Conservation (phyloP, 352 stramenopile genomes). For the Globisporangium alternatum region DNA sequence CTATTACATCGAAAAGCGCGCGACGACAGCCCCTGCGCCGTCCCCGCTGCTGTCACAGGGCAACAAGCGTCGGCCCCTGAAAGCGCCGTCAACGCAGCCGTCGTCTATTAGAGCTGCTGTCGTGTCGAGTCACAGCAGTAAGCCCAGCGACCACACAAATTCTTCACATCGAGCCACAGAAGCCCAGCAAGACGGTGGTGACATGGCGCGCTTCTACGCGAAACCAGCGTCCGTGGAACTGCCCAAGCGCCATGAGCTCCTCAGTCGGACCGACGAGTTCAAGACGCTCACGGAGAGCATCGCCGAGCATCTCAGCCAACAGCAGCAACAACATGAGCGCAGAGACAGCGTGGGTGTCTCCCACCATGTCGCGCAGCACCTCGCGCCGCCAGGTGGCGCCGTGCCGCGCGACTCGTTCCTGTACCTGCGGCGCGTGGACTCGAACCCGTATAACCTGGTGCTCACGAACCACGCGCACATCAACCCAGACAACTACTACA, state of each 20-base stretch:
- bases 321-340: conserved; percentile 1
- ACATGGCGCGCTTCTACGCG: conserved; percentile 1
- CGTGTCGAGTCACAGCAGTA: neutral
- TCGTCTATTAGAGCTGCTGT: neutral
- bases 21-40: conserved; percentile 30
- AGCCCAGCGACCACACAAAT: neutral
- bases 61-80: conserved; percentile 9
- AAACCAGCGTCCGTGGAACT: conserved; percentile 7
- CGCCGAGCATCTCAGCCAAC: conserved; percentile 35
- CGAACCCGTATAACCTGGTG: conserved; percentile 74
- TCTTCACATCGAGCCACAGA: neutral
- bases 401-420: conserved; percentile 65
- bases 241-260: conserved; percentile 36
- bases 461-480: conserved; percentile 65
- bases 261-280: conserved; percentile 43
- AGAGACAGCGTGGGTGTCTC: neutral
- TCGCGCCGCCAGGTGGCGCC: neutral
- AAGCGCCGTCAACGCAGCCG: neutral
- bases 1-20: conserved; percentile 59
- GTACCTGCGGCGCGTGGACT: conserved; percentile 67
- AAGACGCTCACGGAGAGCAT: conserved; percentile 65
- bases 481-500: conserved; percentile 87
- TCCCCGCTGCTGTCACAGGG: conserved; percentile 7
- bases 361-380: neutral
- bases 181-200: neutral